A percentile compares a stretch with the other conserved stretches of the same genome.
Evolutionary conservation across 2,329 filamentous ascomycete genomes (phyloP).

Genomic region (Microsporum canis): DNA sequence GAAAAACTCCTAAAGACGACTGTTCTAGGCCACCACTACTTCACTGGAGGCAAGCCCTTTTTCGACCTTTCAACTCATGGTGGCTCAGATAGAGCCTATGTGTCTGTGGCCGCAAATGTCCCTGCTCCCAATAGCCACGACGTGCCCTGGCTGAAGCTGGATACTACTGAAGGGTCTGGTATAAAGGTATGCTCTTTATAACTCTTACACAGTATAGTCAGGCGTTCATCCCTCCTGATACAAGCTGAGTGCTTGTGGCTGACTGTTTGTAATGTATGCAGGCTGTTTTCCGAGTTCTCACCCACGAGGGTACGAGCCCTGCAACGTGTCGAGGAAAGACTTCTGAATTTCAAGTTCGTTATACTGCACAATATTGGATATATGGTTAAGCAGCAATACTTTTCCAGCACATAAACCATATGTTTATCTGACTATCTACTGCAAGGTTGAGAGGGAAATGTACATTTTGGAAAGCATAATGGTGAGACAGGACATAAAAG

Average conservation of each 20-base stretch:
- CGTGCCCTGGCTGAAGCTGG: conserved; percentile 28
- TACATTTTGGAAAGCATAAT: no score
- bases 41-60: conserved; percentile 21
- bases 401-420: neutral
- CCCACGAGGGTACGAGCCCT: conserved; percentile 27
- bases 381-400: conserved; percentile 23
- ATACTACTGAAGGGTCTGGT: conserved; percentile 18
- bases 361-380: conserved; percentile 36
- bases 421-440: no score
- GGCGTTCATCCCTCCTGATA: neutral
- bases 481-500: no score
- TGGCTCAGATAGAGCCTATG: conserved; percentile 18
- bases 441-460: no score
- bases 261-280: conserved; percentile 13
- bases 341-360: conserved; percentile 25
- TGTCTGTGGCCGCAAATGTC: conserved; percentile 21
- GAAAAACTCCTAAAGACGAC: conserved; percentile 18
- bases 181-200: conserved; percentile 21
- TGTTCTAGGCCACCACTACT: conserved; percentile 27
- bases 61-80: conserved; percentile 25
- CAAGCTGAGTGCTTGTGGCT: neutral
- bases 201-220: neutral
- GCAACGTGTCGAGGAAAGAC: conserved; percentile 24
- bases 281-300: conserved; percentile 34
- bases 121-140: conserved; percentile 19